Evolutionary conservation across 371 early-diverging fungal species (phyloP), one percentile per base, ranked within the genome.

Genomic region (Mucor ambiguus): DNA sequence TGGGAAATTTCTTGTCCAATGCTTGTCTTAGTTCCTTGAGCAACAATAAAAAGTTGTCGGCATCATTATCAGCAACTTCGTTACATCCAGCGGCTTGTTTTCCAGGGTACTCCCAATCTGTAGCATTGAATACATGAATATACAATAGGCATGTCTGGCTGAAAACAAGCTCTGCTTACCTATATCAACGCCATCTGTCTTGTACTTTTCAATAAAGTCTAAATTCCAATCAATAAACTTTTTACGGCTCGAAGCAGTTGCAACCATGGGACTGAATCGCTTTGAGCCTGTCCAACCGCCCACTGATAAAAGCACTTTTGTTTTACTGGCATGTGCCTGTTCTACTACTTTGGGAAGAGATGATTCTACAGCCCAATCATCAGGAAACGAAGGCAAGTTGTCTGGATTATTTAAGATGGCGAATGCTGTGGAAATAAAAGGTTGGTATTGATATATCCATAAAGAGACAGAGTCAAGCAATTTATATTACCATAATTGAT

Each of bases 41-140:
- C 28, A 80, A 61, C n/a, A 70, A 49, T 16, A 86, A 73, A 55
- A 85, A 82, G 63, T 86, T 88, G 56, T 82, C 76, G 9, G 89
- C 77, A 64, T 83, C 85, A 18, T 81, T 57, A 12, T 69, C 69
- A 49, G 79, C 77, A 48, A 82, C 66, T 29, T 77, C 73, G 69
- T 93, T 94, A 71, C 92, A 90, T 9, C 84, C 86, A 28, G 87
- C 82, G 5, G 88, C 93, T 58, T 85, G 76, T 16, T 86, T 78
- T 14, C 87, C 92, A n/a, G 94, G 93, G 64, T 89, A 93, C 69
- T 94, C 94, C 93, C 92, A 93, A 72, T 90, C 90, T 70, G 8
- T 28, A 41, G 10, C 0, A 41, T 4, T 5, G 10, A 41, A 41
- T 37, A 30, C 7, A 30, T 7, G 30, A 30, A 7, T 30, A 30